Percentiles rank a stretch among this genome's conserved stretches.
These are phyloP conservation scores for Cicer yamashitae DNA, from an alignment of 306 rosid genomes.

Conservation along the genomic window DNA sequence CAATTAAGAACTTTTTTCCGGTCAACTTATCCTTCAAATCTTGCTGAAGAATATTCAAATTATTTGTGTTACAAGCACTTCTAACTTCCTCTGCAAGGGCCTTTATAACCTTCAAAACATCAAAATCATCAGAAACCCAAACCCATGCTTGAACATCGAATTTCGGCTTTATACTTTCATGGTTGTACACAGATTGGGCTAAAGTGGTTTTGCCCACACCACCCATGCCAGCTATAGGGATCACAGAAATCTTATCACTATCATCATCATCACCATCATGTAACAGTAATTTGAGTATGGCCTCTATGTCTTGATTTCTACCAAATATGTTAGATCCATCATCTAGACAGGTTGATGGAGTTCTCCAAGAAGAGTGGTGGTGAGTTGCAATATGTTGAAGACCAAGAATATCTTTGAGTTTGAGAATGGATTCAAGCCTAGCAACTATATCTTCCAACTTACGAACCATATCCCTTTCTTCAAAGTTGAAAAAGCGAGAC, in stretches of 20 bases:
- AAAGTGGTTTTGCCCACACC: conserved; percentile 7
- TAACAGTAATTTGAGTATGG: conserved; percentile 6
- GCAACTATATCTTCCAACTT: no score
- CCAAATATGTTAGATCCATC: no score
- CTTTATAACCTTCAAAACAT: conserved; percentile 2
- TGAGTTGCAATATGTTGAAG: no score
- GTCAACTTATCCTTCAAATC: not conserved
- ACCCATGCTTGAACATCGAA: conserved; percentile 15
- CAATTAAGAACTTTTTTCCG: not conserved
- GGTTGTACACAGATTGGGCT: not conserved
- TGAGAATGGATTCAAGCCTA: no score
- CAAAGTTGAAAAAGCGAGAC: no score
- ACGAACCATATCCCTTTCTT: no score
- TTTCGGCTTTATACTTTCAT: not conserved
- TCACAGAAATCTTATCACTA: no score
- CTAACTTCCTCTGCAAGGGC: not conserved
- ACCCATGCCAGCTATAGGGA: not conserved
- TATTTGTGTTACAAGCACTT: not conserved
- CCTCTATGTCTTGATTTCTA: no score
- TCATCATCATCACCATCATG: no score
- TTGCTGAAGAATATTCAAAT: not conserved
- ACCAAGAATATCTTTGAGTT: no score
- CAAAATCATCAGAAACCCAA: not conserved
- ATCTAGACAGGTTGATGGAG: no score
- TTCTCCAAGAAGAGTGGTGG: no score